Evolutionary conservation across 805 yeast genomes (phyloP).

Genomic region (Wickerhamomyces bisporus): DNA sequence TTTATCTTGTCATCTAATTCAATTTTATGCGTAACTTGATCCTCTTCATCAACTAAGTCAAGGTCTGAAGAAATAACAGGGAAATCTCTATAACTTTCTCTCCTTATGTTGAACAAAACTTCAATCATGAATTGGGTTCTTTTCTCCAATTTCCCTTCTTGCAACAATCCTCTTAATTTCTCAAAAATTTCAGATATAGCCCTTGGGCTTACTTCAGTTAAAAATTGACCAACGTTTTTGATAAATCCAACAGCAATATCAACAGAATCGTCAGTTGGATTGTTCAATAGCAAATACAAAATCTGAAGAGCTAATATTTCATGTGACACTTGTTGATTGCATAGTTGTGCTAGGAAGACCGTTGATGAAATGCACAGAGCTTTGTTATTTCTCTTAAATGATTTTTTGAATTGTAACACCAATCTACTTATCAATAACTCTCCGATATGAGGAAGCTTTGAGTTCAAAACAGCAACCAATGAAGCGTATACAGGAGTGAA

Average conservation of each 20-base stretch:
- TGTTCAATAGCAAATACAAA: constrained; percentile 38
- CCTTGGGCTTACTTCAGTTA: constrained; percentile 37
- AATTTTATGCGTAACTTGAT: constrained; percentile 49
- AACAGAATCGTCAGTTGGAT: constrained; percentile 51
- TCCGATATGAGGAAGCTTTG: constrained; percentile 68
- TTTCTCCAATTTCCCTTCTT: constrained; percentile 42
- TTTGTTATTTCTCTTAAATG: constrained; percentile 43
- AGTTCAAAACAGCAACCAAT: constrained; percentile 53
- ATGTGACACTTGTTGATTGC: constrained; percentile 56
- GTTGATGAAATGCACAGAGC: constrained; percentile 37
- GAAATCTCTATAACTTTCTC: constrained; percentile 34
- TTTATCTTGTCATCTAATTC: constrained; percentile 48
- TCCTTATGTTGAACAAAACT: constrained; percentile 44
- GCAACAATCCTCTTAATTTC: constrained; percentile 53
- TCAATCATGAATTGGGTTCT: constrained; percentile 44
- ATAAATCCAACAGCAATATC: constrained; percentile 49
- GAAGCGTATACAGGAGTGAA: constrained; percentile 51
- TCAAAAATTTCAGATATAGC: constrained; percentile 53
- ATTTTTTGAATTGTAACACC: constrained; percentile 52
- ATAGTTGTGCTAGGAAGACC: constrained; percentile 54
- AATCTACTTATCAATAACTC: constrained; percentile 47
- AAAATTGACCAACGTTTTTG: constrained; percentile 44
- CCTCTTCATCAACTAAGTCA: constrained; percentile 63
- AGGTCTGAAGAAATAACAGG: constrained; percentile 40
- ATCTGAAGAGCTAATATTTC: constrained; percentile 51